Base-by-base conservation (phyloP, 805 yeast genomes). In the Kazachstania bromeliacearum region DNA sequence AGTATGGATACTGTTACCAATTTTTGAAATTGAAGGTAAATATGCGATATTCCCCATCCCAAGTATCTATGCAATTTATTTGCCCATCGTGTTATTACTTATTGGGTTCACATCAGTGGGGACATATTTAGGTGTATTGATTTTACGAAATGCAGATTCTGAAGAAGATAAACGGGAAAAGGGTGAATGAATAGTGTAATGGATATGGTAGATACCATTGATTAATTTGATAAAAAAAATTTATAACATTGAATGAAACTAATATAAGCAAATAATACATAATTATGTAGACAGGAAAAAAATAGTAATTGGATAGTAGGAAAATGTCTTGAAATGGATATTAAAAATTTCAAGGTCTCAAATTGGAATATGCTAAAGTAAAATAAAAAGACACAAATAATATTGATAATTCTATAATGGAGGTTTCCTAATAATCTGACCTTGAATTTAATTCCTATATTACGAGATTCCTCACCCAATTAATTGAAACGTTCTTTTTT, bases 1-100 rank as follows among this genome's bases (percentile, higher is more conserved):
- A 8, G 34, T 45, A 16, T 58, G 63, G 63, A 39, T 58, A 16
- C 34, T 51, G 1, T 34, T 57, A 16, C 63, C 63, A 2, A 47
- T 57, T 7, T 57, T 58, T 43, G 59, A 53, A n/a, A 28, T 38
- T 10, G 44, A 41, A 25, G 38, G 38, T 9, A 35, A 24, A 28
- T 30, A 33, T 16, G 13, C 17, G 10, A n/a, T 35, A 28, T 59
- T 59, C 35, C 63, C 62, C 9, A 24, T 57, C 1, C 53, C 58
- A 3, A 54, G 59, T 27, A 34, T 42, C 16, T 48, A 50, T 30
- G 63, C 62, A 2, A 46, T 55, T 15, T 49, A 50, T 24, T 19
- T 57, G 10, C 63, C 63, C 7, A 52, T 57, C 5, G 36, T 44
- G 5, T 39, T 57, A 14, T 34, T 59, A 27, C 31, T 57, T 3